Evolutionary conservation across 345 rosid species (phyloP).

Genomic region (Euphorbia lathyris): DNA sequence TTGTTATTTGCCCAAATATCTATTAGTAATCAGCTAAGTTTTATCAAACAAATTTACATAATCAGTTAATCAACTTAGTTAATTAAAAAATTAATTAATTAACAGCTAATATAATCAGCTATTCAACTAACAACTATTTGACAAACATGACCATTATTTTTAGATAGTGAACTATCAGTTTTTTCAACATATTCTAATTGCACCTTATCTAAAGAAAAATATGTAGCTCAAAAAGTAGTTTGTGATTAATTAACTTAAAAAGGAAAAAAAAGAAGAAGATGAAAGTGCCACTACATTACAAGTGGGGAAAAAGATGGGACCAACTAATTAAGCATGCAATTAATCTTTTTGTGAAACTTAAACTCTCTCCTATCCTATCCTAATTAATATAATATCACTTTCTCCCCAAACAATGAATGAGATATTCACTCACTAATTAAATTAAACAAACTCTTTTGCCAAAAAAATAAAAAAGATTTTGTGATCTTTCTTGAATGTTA

Average conservation of each 20-base stretch:
- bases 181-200: too few species aligned
- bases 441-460: neutral
- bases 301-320: conserved; percentile 12
- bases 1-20: too few species aligned
- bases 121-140: too few species aligned
- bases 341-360: neutral
- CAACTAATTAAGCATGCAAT: neutral
- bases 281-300: neutral
- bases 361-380: neutral
- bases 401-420: conserved; percentile 7
- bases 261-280: neutral
- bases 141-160: too few species aligned
- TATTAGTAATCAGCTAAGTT: too few species aligned
- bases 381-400: neutral
- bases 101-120: too few species aligned
- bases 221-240: too few species aligned
- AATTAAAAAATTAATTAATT: too few species aligned
- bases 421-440: neutral
- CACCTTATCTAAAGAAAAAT: too few species aligned
- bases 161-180: too few species aligned
- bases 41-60: too few species aligned
- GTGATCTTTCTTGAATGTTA: conserved; percentile 20
- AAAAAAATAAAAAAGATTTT: neutral
- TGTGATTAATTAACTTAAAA: neutral
- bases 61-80: too few species aligned